phyloP scores from a whole-genome alignment of 2,329 filamentous ascomycete species.

The Grosmannia huntii region DNA sequence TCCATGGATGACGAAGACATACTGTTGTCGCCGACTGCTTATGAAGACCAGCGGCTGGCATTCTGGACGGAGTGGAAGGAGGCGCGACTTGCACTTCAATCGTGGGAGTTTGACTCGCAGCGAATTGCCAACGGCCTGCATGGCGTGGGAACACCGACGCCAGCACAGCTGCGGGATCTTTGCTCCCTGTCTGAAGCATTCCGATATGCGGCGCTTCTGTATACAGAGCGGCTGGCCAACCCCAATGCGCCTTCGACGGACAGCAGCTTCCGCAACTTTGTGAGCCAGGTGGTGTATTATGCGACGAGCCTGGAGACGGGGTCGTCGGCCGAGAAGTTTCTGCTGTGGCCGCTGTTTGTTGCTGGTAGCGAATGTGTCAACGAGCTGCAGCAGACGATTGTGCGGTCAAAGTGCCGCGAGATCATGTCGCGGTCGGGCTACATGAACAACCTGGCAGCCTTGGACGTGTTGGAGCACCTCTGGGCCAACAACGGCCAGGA shows the following conservation, averaged over 20 bases:
- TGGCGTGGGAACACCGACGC: slow-evolving; percentile 26
- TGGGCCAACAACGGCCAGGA: slow-evolving; percentile 38
- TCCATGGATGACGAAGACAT: slow-evolving; percentile 43
- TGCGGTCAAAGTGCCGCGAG: slow-evolving; percentile 69
- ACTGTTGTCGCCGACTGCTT: slow-evolving; percentile 28
- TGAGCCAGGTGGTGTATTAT: slow-evolving; percentile 72
- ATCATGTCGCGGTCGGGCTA: slow-evolving; percentile 85
- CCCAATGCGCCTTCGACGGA: slow-evolving; percentile 61
- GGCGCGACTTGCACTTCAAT: slow-evolving; percentile 60
- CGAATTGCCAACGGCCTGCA: slow-evolving; percentile 31
- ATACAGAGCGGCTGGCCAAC: slow-evolving; percentile 75
- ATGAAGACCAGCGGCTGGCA: slow-evolving; percentile 46
- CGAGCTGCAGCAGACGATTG: slow-evolving; percentile 62
- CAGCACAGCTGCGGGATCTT: slow-evolving; percentile 58
- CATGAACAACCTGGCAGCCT: slow-evolving; percentile 78
- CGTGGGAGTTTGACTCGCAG: slow-evolving; percentile 61
- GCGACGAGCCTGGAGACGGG: slow-evolving; percentile 65
- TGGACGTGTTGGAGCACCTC: slow-evolving; percentile 74
- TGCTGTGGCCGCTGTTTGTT: slow-evolving; percentile 89
- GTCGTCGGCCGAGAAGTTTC: slow-evolving; percentile 67
- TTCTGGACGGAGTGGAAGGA: slow-evolving; percentile 86
- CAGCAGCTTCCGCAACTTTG: slow-evolving; percentile 69
- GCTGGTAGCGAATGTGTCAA: slow-evolving; percentile 81
- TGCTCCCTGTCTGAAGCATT: slow-evolving; percentile 80
- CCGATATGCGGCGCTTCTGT: slow-evolving; percentile 77